Evolutionary conservation across 179 eudicot genomes (phyloP).

Genomic region (Drosera spatulata): DNA sequence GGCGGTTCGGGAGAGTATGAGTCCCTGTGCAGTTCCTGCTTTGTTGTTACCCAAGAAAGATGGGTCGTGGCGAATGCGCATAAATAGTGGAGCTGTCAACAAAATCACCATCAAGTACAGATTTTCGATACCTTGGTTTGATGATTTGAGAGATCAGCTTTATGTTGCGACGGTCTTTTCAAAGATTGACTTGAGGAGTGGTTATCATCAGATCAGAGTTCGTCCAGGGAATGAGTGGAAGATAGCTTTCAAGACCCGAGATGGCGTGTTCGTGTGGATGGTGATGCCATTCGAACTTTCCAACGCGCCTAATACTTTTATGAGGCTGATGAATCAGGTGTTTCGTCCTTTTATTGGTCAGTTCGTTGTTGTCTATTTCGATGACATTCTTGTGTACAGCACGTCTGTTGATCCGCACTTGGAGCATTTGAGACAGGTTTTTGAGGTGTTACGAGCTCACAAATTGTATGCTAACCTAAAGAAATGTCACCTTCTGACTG

Average conservation of each 20-base stretch:
- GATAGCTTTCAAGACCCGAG: not conserved
- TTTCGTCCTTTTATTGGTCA: not conserved
- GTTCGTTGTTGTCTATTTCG: not conserved
- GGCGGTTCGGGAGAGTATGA: not conserved
- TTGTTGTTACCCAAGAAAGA: slow-evolving; percentile 1
- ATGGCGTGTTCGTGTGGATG: not conserved
- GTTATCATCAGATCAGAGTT: no score
- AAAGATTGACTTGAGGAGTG: not conserved
- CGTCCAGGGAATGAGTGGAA: not conserved
- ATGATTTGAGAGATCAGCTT: not conserved
- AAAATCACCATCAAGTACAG: not conserved
- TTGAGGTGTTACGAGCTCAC: not conserved
- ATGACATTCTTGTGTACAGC: not conserved
- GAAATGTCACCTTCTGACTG: not conserved
- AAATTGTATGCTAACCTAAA: not conserved
- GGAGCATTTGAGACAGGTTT: no score
- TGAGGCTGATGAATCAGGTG: not conserved
- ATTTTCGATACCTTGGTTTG: not conserved
- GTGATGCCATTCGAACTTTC: not conserved
- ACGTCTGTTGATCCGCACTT: no score
- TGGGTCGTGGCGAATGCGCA: not conserved
- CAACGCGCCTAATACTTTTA: not conserved
- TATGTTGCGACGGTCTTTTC: not conserved
- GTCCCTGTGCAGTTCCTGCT: slow-evolving; percentile 1
- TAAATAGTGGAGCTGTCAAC: not conserved